Evolutionary conservation across 2,329 filamentous ascomycete genomes (phyloP), one percentile per base, ranked within the genome.

Genomic region (Aspergillus bombycis): DNA sequence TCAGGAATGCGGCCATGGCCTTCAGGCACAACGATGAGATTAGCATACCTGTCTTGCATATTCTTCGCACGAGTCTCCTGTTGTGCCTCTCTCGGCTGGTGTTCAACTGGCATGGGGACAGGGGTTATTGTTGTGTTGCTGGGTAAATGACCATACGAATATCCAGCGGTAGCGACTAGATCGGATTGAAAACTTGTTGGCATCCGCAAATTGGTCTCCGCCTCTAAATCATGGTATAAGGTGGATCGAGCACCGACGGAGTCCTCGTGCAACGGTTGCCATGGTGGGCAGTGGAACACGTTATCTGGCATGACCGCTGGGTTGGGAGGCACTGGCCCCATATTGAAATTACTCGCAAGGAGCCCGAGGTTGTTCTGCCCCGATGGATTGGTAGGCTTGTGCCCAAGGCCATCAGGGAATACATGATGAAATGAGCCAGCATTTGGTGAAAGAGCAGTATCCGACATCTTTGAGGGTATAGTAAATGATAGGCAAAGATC

Each of bases 381-480:
- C 12, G 0, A 4, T 19, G 19, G 19, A 43, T 0, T 19, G 19
- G 12, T 36, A 3, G 14, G 34, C 2, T 16, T 7, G 12, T 36
- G 14, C 1, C 5, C 14, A 36, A 7, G 12, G 34, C 12, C 34
- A 16, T 36, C 0, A 0, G 5, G 16, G 34, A 6, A 36, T 16
- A 1, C 12, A 36, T 0, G 1, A 16, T 16, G 14, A 4, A 36
- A 7, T 14, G 34, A 16, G 14, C 34, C 7, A 0, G 34, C 0
- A 16, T 2, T 36, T 36, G 5, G 14, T 0, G 11, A 12, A 34
- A 5, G 10, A 0, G 32, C 0, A 12, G 32, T 12, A 34, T 34
- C 10, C 32, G 32, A 12, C 32, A 34, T 34, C 4, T 12, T 34
- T 12, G 3, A 34, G 11, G 32, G 32, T 34, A 4, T 1, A 1